A percentile compares a stretch with the other conserved stretches of the same genome.
These are phyloP conservation scores for Teunomyces funiuensis DNA, from an alignment of 805 yeast species.

Conservation along the genomic window DNA sequence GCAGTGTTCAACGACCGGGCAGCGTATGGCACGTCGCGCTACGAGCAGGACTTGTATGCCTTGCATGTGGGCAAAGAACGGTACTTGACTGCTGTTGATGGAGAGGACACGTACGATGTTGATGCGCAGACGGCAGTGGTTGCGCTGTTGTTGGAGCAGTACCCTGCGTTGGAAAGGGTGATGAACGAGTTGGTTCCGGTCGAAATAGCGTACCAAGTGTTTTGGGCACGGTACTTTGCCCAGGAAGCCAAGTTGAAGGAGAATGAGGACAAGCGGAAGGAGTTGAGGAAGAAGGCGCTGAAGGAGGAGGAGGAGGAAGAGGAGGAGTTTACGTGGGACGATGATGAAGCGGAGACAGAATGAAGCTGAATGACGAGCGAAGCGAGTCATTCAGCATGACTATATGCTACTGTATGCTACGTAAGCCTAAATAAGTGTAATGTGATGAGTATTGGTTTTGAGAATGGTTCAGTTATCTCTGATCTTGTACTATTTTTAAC, in stretches of 20 bases:
- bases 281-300: conserved; percentile 45
- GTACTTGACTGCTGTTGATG: conserved; percentile 18
- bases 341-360: conserved; percentile 43
- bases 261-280: conserved; percentile 66
- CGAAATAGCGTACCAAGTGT: conserved; percentile 53
- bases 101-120: conserved; percentile 35
- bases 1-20: conserved; percentile 19
- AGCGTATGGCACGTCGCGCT: conserved; percentile 39
- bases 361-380: too few species aligned
- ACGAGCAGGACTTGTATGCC: conserved; percentile 38
- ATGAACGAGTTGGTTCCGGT: conserved; percentile 70
- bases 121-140: conserved; percentile 53
- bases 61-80: conserved; percentile 34
- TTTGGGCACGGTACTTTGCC: conserved; percentile 75
- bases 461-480: too few species aligned
- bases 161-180: conserved; percentile 52
- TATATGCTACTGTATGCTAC: too few species aligned
- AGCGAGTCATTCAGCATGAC: too few species aligned
- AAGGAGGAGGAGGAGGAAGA: conserved; percentile 41
- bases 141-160: conserved; percentile 44
- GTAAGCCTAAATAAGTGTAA: too few species aligned
- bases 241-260: conserved; percentile 52
- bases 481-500: too few species aligned
- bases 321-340: conserved; percentile 53
- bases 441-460: too few species aligned